Evolutionary conservation across 495 filamentous ascomycete species (phyloP), one percentile per base, ranked within the genome.

Genomic region (Clavariopsis aquatica): DNA sequence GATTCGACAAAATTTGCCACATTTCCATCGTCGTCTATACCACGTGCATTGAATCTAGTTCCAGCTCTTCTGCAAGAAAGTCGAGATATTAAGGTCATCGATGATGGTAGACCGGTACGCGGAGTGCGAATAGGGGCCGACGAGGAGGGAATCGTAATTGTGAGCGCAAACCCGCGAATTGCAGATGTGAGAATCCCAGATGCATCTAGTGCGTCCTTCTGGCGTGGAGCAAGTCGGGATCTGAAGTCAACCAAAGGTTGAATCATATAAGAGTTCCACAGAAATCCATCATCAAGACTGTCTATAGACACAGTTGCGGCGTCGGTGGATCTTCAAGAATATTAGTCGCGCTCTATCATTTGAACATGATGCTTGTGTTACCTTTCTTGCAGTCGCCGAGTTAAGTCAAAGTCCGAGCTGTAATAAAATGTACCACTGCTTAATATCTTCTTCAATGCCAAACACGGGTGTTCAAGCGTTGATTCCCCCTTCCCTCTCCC

Each of bases 251-350:
- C 86, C 56, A 98, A 82, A 8, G 95, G 93, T 58, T 88, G 83
- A 62, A 98, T 96, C 93, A 98, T 98, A 76, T 94, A 96, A 10
- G 90, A 92, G 68, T 98, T 98, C 94, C 94, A 98, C 27, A 98
- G 77, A 77, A 96, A 96, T 7, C 89, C 88, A 62, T 90, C 87
- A 75, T 98, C 91, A 29, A 96, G 84, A 60, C 76, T 78, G 49
- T 78, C 76, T 31, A 78, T 70, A 1, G 74, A 72, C 9, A 78
- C 69, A 2, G 75, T 76, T n/a, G 65, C 68, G 15, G 61, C 66
- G 58, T 75, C 74, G 2, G 70, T 53, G 15, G 74, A 67, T 47
- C 68, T 70, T 51, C 15, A 43, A 45, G 46, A 6, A 29, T 0
- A 54, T 58, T 29, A 69, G 45, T 52, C 27, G 15, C 23, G 29